phyloP scores from a whole-genome alignment of 1,284 basidiomycete genomes.

The Xanthoconium separans region DNA sequence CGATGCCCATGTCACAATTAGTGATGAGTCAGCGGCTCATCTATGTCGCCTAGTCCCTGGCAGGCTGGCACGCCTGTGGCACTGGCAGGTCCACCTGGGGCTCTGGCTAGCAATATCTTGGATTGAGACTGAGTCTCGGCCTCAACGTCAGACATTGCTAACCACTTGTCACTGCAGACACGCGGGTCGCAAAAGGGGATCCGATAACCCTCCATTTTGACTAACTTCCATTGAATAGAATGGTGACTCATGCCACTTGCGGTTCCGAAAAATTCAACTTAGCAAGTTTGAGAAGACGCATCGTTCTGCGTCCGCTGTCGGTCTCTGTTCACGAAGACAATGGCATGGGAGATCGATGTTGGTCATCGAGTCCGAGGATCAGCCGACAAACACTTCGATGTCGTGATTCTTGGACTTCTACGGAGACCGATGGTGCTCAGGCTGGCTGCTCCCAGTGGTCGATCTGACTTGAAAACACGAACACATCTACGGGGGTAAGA shows the following conservation, averaged over 20 bases:
- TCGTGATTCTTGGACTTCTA: not conserved
- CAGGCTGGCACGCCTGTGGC: not conserved
- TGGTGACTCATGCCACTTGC: too few species aligned
- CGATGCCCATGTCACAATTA: not conserved
- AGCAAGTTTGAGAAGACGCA: not conserved
- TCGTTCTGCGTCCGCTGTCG: not conserved
- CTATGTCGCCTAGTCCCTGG: too few species aligned
- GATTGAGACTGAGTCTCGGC: too few species aligned
- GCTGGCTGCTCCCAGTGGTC: not conserved
- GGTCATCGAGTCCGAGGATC: not conserved
- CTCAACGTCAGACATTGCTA: too few species aligned
- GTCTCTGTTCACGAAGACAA: not conserved
- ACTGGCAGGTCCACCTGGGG: too few species aligned
- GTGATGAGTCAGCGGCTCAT: not conserved
- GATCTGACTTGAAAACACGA: not conserved
- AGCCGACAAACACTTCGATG: too few species aligned
- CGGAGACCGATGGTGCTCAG: too few species aligned
- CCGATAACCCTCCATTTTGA: not conserved
- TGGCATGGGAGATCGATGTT: not conserved
- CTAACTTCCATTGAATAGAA: not conserved
- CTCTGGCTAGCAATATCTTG: not conserved
- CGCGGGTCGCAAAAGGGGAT: too few species aligned
- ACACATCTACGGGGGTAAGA: not conserved
- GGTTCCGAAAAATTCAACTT: not conserved
- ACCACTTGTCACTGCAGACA: too few species aligned